Conservation (phyloP, 73 alveolate species). For the Breviolum minutum region DNA sequence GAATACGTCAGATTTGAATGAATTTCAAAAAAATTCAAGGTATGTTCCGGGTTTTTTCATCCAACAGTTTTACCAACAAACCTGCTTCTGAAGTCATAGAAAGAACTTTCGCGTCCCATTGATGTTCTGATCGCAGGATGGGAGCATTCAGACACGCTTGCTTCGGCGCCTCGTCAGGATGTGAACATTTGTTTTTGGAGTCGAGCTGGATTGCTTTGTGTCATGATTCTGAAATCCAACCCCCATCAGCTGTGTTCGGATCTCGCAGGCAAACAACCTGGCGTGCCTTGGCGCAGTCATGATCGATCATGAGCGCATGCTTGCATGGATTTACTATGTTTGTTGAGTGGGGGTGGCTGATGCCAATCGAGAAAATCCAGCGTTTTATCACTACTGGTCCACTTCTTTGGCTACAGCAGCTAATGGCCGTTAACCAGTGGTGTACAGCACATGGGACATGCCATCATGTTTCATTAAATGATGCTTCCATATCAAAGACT, state of each 20-base stretch:
- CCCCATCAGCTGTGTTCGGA: background rate
- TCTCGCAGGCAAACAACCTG: conserved; percentile 72
- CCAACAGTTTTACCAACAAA: too few species aligned
- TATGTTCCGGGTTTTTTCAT: too few species aligned
- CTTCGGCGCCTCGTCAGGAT: background rate
- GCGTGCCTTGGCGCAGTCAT: conserved; percentile 24
- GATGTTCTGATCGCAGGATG: background rate
- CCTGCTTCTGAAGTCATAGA: too few species aligned
- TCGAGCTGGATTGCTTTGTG: background rate
- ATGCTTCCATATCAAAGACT: background rate
- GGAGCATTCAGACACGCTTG: conserved; percentile 83
- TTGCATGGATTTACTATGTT: too few species aligned
- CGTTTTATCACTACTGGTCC: too few species aligned
- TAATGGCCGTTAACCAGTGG: background rate
- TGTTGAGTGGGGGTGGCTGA: too few species aligned
- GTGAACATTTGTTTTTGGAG: background rate
- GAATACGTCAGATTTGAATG: too few species aligned
- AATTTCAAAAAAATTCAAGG: too few species aligned
- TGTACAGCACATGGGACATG: background rate
- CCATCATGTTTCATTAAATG: background rate
- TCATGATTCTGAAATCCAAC: too few species aligned
- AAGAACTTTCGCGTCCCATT: too few species aligned
- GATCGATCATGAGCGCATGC: too few species aligned
- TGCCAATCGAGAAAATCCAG: too few species aligned
- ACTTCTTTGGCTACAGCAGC: background rate